Conservation (phyloP, 2,329 filamentous ascomycete genomes). For the Hypoxylon sp. region DNA sequence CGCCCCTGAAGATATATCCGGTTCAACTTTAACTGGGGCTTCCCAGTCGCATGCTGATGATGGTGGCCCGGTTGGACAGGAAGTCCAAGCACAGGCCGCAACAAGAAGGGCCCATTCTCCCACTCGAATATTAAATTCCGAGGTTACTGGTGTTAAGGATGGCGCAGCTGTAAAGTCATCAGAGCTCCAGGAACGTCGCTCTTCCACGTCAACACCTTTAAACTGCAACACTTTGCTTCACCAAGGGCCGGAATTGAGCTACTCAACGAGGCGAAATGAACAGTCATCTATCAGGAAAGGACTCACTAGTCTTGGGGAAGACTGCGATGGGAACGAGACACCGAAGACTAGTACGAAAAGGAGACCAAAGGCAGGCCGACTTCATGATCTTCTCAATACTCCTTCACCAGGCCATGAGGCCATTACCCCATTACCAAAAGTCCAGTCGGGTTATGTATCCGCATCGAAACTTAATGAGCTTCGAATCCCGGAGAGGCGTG, state of each 20-base stretch:
- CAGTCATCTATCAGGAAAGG: slow-evolving; percentile 30
- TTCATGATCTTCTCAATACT: slow-evolving; percentile 48
- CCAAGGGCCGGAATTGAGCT: not conserved
- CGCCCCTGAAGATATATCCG: slow-evolving; percentile 4
- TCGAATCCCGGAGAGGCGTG: slow-evolving; percentile 57
- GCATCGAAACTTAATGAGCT: slow-evolving; percentile 46
- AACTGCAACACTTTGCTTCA: slow-evolving; percentile 14
- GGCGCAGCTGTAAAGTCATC: not conserved
- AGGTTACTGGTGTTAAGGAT: not conserved
- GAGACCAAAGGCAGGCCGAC: slow-evolving; percentile 26
- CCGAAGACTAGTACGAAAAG: slow-evolving; percentile 12
- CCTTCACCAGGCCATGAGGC: slow-evolving; percentile 37
- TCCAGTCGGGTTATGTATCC: slow-evolving; percentile 14
- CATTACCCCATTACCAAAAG: slow-evolving; percentile 8
- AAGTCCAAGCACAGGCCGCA: not conserved
- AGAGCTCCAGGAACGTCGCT: not conserved
- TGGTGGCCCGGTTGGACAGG: not conserved
- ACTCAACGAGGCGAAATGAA: slow-evolving; percentile 21
- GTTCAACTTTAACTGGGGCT: not conserved
- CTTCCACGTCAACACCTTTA: slow-evolving; percentile 23
- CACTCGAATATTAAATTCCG: not conserved
- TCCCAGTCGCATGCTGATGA: not conserved
- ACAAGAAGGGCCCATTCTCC: not conserved
- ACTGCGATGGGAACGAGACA: slow-evolving; percentile 39
- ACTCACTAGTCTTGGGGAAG: slow-evolving; percentile 49